Evolutionary conservation across 2,329 filamentous ascomycete genomes (phyloP).

Genomic region (Fusarium succisae): DNA sequence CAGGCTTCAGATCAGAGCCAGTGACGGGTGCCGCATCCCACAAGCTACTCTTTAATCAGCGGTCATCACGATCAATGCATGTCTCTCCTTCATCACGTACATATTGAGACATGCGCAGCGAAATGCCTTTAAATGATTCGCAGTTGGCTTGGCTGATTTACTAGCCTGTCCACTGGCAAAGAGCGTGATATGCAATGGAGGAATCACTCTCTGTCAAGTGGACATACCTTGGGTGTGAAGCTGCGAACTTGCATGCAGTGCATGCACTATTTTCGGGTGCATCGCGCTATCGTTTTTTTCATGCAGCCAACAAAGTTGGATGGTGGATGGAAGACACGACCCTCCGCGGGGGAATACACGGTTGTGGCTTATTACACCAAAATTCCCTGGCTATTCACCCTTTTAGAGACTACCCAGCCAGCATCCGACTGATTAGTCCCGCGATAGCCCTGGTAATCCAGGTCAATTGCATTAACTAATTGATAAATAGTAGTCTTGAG

Average conservation of each 20-base stretch:
- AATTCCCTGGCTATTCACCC: neutral
- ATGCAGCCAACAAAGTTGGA: slow-evolving; percentile 12
- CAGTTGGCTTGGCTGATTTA: neutral
- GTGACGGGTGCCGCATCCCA: neutral
- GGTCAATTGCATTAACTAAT: neutral
- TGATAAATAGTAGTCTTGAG: neutral
- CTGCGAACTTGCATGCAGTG: neutral
- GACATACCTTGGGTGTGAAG: neutral
- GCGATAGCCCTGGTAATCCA: neutral
- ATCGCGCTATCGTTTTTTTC: slow-evolving; percentile 3
- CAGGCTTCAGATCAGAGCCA: neutral
- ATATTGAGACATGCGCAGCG: neutral
- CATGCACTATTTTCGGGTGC: neutral
- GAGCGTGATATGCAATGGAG: neutral
- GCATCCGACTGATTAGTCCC: neutral
- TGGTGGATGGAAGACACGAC: neutral
- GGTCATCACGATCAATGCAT: neutral
- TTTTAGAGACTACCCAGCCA: neutral
- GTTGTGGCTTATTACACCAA: neutral
- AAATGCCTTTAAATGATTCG: neutral
- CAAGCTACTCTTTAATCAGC: neutral
- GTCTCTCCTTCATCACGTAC: neutral
- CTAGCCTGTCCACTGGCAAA: neutral
- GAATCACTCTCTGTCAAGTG: neutral
- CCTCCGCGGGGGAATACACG: neutral